A percentile compares a stretch with the other conserved stretches of the same genome.
Evolutionary conservation across 1,139 yeast species (phyloP).

Genomic region (Wickerhamomyces sp.): DNA sequence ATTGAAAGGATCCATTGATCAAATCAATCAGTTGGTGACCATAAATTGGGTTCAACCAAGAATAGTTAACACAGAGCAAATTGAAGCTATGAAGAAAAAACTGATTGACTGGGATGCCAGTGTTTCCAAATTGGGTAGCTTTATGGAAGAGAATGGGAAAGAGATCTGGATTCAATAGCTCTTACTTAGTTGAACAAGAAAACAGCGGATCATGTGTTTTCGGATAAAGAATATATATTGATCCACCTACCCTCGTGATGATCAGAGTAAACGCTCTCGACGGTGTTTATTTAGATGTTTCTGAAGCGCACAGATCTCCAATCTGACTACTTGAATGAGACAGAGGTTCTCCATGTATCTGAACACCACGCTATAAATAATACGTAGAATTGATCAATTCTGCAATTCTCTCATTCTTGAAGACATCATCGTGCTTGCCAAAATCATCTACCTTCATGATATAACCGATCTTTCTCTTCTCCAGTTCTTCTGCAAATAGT

Average conservation of each 20-base stretch:
- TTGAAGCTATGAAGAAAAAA: conserved; percentile 67
- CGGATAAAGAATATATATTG: neutral
- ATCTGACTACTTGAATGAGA: too few relatives aligned
- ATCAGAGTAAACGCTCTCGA: too few relatives aligned
- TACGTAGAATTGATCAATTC: conserved; percentile 19
- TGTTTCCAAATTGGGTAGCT: conserved; percentile 59
- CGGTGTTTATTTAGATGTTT: too few relatives aligned
- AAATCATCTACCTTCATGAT: conserved; percentile 14
- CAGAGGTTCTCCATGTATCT: too few relatives aligned
- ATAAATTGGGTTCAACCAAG: conserved; percentile 96
- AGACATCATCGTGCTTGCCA: conserved; percentile 29
- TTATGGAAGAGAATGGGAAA: conserved; percentile 53
- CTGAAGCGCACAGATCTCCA: too few relatives aligned
- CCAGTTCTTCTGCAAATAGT: conserved; percentile 17
- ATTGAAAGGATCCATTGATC: conserved; percentile 83
- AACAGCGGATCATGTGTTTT: neutral
- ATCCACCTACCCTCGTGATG: too few relatives aligned
- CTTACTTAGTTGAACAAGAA: neutral
- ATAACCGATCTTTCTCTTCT: conserved; percentile 13
- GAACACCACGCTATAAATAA: conserved; percentile 1
- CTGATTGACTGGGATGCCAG: conserved; percentile 73
- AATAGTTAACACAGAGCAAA: conserved; percentile 77
- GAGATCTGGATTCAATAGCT: conserved; percentile 52
- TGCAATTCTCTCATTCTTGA: conserved; percentile 18
- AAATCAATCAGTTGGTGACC: conserved; percentile 70